A percentile compares a stretch with the other conserved stretches of the same genome.
phyloP scores from a whole-genome alignment of 2,329 filamentous ascomycete species.

The Fusarium metavorans region DNA sequence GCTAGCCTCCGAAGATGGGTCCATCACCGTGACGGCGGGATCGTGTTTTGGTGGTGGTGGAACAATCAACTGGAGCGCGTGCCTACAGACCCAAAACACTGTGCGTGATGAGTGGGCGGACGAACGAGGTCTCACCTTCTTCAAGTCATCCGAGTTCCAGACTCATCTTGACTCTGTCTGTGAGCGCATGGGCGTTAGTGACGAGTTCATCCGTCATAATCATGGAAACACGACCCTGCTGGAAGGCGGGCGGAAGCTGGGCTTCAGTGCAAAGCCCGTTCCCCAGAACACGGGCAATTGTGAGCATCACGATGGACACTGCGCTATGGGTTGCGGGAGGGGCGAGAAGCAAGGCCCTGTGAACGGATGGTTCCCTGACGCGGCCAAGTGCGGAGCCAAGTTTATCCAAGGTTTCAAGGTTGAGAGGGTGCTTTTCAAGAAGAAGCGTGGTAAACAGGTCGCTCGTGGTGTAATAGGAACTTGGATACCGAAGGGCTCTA shows the following conservation, averaged over 20 bases:
- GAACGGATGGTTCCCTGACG: not conserved
- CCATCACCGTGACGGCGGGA: not conserved
- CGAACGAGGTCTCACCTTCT: not conserved
- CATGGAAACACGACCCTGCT: not conserved
- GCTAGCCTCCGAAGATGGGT: not conserved
- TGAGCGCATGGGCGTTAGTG: not conserved
- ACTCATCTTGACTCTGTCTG: not conserved
- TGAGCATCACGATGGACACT: not conserved
- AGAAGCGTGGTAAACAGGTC: not conserved
- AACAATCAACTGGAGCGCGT: not conserved
- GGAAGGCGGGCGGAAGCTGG: not conserved
- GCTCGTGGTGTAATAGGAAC: not conserved
- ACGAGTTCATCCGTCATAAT: not conserved
- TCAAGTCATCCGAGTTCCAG: not conserved
- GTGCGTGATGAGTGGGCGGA: not conserved
- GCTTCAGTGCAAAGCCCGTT: not conserved
- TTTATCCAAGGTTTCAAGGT: not conserved
- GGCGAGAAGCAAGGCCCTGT: not conserved
- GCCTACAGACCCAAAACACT: not conserved
- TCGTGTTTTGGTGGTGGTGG: not conserved
- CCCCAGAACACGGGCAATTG: not conserved
- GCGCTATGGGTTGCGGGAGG: not conserved
- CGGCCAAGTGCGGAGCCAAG: not conserved
- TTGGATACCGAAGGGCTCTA: not conserved
- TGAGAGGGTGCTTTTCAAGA: not conserved